A percentile compares a stretch with the other conserved stretches of the same genome.
phyloP scores from a whole-genome alignment of 2,329 filamentous ascomycete genomes.

The Colletotrichum simmondsii region DNA sequence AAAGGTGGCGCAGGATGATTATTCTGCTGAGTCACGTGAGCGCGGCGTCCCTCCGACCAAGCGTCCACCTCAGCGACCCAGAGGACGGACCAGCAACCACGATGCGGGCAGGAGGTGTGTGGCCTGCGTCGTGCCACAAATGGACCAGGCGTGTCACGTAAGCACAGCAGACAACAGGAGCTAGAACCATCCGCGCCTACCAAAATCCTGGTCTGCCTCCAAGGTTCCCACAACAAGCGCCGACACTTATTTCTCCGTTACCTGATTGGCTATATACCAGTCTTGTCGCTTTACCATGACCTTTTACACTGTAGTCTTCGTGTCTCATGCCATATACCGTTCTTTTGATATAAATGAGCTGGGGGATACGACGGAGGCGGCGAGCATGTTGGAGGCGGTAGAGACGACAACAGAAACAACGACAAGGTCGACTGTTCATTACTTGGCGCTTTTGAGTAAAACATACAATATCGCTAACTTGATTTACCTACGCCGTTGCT shows the following conservation, averaged over 20 bases:
- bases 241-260: constrained; percentile 2
- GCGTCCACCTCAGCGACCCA: neutral
- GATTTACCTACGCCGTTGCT: constrained; percentile 39
- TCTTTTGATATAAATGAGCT: no score
- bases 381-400: neutral
- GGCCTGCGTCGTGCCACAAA: neutral
- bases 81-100: neutral
- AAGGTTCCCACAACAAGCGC: constrained; percentile 8
- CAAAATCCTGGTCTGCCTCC: neutral
- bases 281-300: no score
- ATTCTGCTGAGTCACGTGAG: neutral
- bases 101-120: neutral
- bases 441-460: neutral
- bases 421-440: neutral
- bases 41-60: neutral
- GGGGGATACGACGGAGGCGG: neutral
- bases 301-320: no score
- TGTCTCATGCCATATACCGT: no score
- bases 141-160: constrained; percentile 15
- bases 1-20: constrained; percentile 16
- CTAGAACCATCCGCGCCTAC: neutral
- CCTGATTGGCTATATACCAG: constrained; percentile 2
- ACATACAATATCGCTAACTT: neutral
- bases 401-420: neutral
- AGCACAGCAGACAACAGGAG: constrained; percentile 5